Conservation (phyloP, 768 basidiomycete species). For the Suillus fuscotomentosus region DNA sequence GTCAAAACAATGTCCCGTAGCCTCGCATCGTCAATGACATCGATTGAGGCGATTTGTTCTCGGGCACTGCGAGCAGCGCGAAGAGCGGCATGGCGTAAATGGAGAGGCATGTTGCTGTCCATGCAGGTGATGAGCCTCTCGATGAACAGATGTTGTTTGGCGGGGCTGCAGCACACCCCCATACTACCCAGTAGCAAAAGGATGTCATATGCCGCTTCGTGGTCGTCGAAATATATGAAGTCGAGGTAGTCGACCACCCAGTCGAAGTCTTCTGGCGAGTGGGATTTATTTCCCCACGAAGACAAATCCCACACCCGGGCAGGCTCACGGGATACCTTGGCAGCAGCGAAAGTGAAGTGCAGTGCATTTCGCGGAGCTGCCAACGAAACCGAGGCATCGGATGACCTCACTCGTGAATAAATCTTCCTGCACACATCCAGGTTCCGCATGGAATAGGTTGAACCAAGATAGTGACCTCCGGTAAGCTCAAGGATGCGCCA, state of each 20-base stretch:
- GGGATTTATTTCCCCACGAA: too few species aligned
- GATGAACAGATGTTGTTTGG: neutral
- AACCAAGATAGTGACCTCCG: fast-evolving
- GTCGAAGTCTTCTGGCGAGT: too few species aligned
- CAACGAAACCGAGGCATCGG: neutral
- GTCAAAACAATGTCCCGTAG: neutral
- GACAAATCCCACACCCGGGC: too few species aligned
- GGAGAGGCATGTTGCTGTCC: neutral
- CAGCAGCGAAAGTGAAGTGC: neutral
- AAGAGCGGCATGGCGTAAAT: neutral
- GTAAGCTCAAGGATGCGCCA: neutral
- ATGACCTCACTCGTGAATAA: neutral
- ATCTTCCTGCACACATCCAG: neutral
- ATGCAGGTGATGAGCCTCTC: neutral
- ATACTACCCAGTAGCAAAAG: too few species aligned
- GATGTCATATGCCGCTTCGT: too few species aligned
- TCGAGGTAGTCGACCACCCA: too few species aligned
- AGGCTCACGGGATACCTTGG: too few species aligned
- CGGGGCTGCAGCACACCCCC: neutral
- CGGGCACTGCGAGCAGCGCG: neutral
- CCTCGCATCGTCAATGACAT: neutral
- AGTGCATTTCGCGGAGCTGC: neutral
- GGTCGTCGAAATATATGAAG: too few species aligned
- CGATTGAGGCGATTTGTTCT: neutral
- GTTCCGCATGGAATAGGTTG: neutral